A percentile compares a stretch with the other conserved stretches of the same genome.
Conservation (phyloP, 2,329 filamentous ascomycete species). For the Madurella fahalii region DNA sequence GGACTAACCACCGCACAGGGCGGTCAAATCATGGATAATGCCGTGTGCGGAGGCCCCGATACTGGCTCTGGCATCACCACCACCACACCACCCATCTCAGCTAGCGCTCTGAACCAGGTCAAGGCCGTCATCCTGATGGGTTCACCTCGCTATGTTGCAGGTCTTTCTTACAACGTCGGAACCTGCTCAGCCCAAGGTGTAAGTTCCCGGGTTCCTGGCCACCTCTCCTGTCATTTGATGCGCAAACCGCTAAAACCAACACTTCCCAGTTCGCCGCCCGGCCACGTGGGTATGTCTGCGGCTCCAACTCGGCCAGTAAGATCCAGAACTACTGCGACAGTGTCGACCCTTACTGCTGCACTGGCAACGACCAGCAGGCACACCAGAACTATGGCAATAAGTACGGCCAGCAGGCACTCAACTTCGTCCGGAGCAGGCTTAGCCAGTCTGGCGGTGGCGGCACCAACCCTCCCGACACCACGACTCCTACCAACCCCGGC, state of each 20-base stretch:
- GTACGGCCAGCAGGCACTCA: constrained; percentile 52
- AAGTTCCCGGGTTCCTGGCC: constrained; percentile 32
- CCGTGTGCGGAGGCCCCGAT: constrained; percentile 55
- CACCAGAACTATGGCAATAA: constrained; percentile 55
- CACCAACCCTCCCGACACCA: neutral
- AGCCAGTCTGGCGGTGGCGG: constrained; percentile 8
- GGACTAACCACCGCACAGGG: constrained; percentile 37
- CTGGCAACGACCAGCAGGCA: constrained; percentile 48
- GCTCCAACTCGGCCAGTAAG: constrained; percentile 41
- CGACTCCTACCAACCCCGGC: constrained; percentile 3
- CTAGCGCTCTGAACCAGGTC: constrained; percentile 48
- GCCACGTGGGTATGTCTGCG: constrained; percentile 50
- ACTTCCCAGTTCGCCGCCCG: constrained; percentile 51
- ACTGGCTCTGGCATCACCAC: constrained; percentile 42
- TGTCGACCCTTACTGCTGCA: constrained; percentile 60
- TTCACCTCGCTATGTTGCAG: constrained; percentile 52
- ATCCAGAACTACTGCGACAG: constrained; percentile 59
- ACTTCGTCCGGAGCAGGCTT: constrained; percentile 47
- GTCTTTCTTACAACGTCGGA: constrained; percentile 57
- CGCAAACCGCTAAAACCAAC: neutral
- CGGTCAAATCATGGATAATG: constrained; percentile 60
- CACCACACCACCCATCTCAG: constrained; percentile 41
- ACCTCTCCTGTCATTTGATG: too few relatives aligned
- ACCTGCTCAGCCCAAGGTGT: constrained; percentile 57
- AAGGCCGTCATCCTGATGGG: constrained; percentile 62